phyloP scores from a whole-genome alignment of 768 basidiomycete species.

The Serpula lacrymans region DNA sequence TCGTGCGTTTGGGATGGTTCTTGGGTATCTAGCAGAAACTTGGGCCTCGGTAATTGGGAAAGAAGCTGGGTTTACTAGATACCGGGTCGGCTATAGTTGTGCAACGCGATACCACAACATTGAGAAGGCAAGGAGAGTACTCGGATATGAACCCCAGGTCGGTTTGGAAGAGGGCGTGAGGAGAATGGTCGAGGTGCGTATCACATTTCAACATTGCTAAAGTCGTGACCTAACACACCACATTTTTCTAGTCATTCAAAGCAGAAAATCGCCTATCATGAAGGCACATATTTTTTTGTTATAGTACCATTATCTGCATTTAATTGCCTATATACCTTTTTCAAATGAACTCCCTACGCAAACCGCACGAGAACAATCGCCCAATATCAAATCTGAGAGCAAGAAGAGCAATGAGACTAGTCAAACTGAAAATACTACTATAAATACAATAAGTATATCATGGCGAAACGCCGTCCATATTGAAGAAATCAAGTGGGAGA shows the following conservation, averaged over 20 bases:
- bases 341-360: too few species aligned
- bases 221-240: background rate
- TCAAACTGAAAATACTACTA: too few species aligned
- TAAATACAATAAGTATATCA: too few species aligned
- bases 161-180: conserved; percentile 86
- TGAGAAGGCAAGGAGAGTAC: conserved; percentile 84
- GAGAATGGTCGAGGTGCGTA: conserved; percentile 68
- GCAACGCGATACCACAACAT: conserved; percentile 88
- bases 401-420: too few species aligned
- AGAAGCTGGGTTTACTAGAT: conserved; percentile 82
- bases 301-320: too few species aligned
- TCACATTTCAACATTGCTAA: background rate
- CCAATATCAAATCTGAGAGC: too few species aligned
- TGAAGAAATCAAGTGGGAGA: too few species aligned
- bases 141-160: conserved; percentile 92
- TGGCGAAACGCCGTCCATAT: too few species aligned
- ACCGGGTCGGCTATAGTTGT: conserved; percentile 78
- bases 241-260: conserved; percentile 32
- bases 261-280: conserved; percentile 25
- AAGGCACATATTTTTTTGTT: background rate
- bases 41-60: conserved; percentile 70
- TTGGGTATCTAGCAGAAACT: conserved; percentile 73
- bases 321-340: too few species aligned
- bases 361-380: too few species aligned
- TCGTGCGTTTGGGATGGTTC: conserved; percentile 58